phyloP scores from a whole-genome alignment of 1,284 basidiomycete species.

The Pseudozyma hubeiensis region DNA sequence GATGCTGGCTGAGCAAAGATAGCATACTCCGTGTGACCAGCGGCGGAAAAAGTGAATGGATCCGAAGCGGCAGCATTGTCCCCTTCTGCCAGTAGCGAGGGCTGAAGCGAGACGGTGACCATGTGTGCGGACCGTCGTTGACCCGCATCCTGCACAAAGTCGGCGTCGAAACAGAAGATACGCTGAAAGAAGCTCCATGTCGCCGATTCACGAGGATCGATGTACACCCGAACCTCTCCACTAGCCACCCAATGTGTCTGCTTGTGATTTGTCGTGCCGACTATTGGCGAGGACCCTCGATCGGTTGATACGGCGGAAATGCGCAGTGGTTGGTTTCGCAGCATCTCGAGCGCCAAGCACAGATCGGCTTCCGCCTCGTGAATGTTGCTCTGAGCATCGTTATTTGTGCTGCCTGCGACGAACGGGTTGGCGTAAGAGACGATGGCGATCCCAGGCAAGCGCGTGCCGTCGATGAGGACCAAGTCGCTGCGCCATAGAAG shows the following conservation, averaged over 20 bases:
- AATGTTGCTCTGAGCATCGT: slow-evolving; percentile 8
- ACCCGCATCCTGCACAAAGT: slow-evolving; percentile 32
- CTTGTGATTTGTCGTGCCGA: not conserved
- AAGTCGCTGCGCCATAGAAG: slow-evolving; percentile 62
- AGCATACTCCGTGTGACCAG: slow-evolving; percentile 39
- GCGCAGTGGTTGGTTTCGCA: slow-evolving; percentile 58
- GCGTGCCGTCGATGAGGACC: slow-evolving; percentile 60
- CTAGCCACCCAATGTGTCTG: slow-evolving; percentile 37
- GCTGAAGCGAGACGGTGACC: slow-evolving; percentile 26
- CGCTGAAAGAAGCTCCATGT: slow-evolving; percentile 60
- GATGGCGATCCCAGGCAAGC: slow-evolving; percentile 58
- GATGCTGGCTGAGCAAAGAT: slow-evolving; percentile 33
- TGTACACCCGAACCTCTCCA: slow-evolving; percentile 45
- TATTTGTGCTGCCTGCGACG: slow-evolving; percentile 1
- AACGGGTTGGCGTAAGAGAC: slow-evolving; percentile 61
- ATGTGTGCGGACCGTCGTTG: slow-evolving; percentile 27
- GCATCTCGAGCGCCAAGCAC: slow-evolving; percentile 65
- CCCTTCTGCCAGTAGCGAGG: slow-evolving; percentile 13
- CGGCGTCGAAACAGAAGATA: slow-evolving; percentile 51
- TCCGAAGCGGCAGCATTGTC: slow-evolving; percentile 13
- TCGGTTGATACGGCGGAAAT: slow-evolving; percentile 28
- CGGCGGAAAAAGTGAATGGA: slow-evolving; percentile 10
- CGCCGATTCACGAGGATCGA: slow-evolving; percentile 46
- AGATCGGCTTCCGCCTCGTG: slow-evolving; percentile 59
- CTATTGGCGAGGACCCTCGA: slow-evolving; percentile 5